Evolutionary conservation across 106 monocot genomes (phyloP).

Genomic region (Dendrobium officinale): DNA sequence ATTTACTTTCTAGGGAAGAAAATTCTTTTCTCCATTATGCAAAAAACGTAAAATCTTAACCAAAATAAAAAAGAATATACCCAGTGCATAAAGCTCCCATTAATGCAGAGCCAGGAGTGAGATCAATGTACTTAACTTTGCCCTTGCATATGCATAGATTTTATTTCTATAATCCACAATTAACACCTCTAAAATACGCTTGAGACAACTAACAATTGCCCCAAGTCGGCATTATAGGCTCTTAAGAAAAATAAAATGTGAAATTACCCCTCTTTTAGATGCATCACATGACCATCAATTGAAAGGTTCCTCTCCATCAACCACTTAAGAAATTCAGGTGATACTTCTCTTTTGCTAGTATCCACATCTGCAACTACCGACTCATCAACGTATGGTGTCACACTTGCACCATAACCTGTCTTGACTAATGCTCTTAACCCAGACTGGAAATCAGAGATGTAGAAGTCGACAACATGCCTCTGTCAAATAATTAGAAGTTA

Average conservation of each 20-base stretch:
- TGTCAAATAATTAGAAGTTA: slow-evolving; percentile 2
- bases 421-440: slow-evolving; percentile 51
- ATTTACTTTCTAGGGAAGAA: background rate
- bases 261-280: slow-evolving; percentile 54
- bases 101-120: background rate
- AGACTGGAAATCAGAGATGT: slow-evolving; percentile 60
- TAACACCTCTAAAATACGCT: background rate
- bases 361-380: slow-evolving; percentile 33
- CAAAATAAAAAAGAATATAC: background rate
- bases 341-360: slow-evolving; percentile 34
- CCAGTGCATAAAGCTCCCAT: background rate
- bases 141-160: background rate
- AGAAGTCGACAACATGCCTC: slow-evolving; percentile 54
- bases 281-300: slow-evolving; percentile 46
- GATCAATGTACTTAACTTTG: background rate
- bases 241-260: background rate
- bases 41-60: background rate
- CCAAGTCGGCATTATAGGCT: background rate
- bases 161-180: background rate
- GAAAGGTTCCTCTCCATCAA: slow-evolving; percentile 45
- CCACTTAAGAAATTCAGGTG: slow-evolving; percentile 38
- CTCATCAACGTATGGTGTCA: slow-evolving; percentile 49
- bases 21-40: background rate
- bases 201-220: background rate
- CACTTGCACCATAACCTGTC: slow-evolving; percentile 47